Evolutionary conservation across 768 basidiomycete genomes (phyloP), one percentile per base, ranked within the genome.

Genomic region (Rhizopogon salebrosus): DNA sequence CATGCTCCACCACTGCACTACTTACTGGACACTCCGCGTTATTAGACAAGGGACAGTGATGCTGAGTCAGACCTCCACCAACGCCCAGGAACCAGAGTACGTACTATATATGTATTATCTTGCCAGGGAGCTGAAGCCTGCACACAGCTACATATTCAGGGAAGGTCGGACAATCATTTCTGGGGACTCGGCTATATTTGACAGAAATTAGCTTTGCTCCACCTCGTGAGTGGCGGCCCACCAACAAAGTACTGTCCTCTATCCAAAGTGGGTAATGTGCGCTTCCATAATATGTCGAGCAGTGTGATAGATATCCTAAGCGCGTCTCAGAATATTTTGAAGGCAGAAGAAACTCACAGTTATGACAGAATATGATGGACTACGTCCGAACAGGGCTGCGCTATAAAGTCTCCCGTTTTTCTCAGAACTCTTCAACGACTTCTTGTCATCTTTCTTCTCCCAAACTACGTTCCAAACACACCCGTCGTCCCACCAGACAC

Each of bases 401-500:
- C 23, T 63, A 65, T 64, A 59, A 61, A 65, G 58, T 38, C 23
- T 11, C 40, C 26, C 26, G 18, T 49, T 27, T 50, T n/a, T 45
- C 11, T 16, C n/a, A 42, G 37, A 45, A 34, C 26, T 14, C 43
- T 48, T 4, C 56, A 60, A 56, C 29, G 58, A 63, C 61, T 56
- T 54, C 40, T 54, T 52, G 57, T 62, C 54, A 26, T 55, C 53
- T 54, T 48, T 61, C 49, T 7, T 50, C 41, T 35, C 48, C 24
- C 56, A 35, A 26, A 20, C 36, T 48, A 22, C 37, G 18, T 48
- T 26, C 40, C 34, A 23, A 52, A 51, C 42, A 51, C 54, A 58
- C 57, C 20, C 49, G 52, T 60, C 65, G 61, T 65, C 59, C 53
- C 40, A 45, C 37, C 49, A 53, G 58, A 60, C 57, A 53, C 57